Percentiles rank a stretch among this genome's conserved stretches.
Conservation (phyloP, 345 rosid species). For the Gossypioides kirkii region DNA sequence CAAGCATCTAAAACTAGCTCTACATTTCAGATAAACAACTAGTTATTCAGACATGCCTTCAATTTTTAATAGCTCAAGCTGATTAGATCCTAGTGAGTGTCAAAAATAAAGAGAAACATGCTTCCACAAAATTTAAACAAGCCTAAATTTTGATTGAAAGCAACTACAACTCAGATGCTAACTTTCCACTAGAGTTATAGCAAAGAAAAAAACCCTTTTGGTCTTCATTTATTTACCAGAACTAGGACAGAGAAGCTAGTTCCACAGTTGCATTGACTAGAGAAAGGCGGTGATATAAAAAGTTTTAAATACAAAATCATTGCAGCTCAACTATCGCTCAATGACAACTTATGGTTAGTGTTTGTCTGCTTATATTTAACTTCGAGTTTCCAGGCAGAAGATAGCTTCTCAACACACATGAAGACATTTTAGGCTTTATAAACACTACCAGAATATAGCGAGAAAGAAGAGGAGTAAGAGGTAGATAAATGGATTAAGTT, state of each 20-base stretch:
- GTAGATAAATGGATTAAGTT: neutral
- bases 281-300: neutral
- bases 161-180: neutral
- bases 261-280: neutral
- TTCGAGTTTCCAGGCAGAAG: neutral
- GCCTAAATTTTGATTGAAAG: neutral
- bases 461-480: neutral
- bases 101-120: neutral
- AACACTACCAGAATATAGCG: neutral
- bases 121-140: slow-evolving; percentile 7
- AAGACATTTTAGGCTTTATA: neutral
- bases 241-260: neutral
- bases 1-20: neutral
- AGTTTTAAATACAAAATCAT: neutral
- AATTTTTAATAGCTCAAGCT: neutral
- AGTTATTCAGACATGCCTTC: neutral
- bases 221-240: neutral
- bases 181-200: neutral
- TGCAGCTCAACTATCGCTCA: neutral
- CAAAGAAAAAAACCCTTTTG: neutral
- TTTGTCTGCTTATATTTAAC: neutral
- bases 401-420: neutral
- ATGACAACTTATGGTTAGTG: neutral
- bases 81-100: neutral
- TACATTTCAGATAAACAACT: neutral